Evolutionary conservation across 2,329 filamentous ascomycete genomes (phyloP).

Genomic region (Aspergillus vadensis): DNA sequence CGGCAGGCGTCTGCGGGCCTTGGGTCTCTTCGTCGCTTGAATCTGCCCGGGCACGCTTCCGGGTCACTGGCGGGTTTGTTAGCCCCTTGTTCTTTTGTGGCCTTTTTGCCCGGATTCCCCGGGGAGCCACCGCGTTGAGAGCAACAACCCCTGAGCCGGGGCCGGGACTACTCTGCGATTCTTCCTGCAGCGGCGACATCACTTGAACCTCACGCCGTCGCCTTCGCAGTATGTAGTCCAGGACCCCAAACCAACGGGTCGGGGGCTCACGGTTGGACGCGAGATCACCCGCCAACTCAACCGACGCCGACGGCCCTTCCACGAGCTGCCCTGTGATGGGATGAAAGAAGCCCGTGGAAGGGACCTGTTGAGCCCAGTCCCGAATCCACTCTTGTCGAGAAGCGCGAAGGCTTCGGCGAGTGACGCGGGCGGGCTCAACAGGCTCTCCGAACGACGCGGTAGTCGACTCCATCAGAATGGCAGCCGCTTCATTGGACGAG

Average conservation of each 20-base stretch:
- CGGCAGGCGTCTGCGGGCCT: conserved; percentile 17
- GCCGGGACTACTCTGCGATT: conserved; percentile 10
- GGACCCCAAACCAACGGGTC: conserved; percentile 12
- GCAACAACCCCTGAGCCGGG: conserved; percentile 14
- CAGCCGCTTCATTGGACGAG: conserved; percentile 14
- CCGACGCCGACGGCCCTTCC: conserved; percentile 16
- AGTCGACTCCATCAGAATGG: conserved; percentile 11
- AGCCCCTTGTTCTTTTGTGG: conserved; percentile 14
- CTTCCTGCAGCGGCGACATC: conserved; percentile 23
- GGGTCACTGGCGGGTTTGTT: conserved; percentile 21
- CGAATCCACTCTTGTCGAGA: not conserved
- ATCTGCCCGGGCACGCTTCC: conserved; percentile 22
- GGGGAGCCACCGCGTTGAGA: conserved; percentile 5
- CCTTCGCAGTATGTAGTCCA: not conserved
- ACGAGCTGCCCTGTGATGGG: conserved; percentile 9
- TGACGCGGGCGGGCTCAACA: conserved; percentile 8
- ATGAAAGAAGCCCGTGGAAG: conserved; percentile 9
- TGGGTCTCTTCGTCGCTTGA: conserved; percentile 8
- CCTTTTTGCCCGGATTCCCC: conserved; percentile 9
- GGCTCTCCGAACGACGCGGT: conserved; percentile 4
- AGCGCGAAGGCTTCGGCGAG: not conserved
- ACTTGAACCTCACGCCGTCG: not conserved
- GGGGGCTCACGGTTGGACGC: conserved; percentile 13
- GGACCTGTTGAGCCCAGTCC: conserved; percentile 11
- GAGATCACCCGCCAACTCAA: conserved; percentile 18